Percentiles rank a stretch among this genome's conserved stretches.
phyloP scores from a whole-genome alignment of 1,284 basidiomycete genomes.

The Sanghuangporus baumii region DNA sequence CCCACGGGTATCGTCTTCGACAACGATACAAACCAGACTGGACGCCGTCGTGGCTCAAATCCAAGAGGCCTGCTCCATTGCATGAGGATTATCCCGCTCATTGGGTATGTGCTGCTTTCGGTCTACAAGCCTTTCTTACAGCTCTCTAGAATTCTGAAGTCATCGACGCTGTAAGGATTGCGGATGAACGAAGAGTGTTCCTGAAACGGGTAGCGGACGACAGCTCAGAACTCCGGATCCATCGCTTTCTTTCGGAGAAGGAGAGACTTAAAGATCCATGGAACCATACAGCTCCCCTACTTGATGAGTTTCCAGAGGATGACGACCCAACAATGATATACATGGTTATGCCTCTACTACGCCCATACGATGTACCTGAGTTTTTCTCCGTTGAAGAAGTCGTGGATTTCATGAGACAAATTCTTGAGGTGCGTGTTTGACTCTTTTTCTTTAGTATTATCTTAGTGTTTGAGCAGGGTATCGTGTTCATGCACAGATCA shows the following conservation, averaged over 20 bases:
- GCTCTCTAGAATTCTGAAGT: not conserved
- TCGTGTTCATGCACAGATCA: not conserved
- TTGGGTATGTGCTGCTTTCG: not conserved
- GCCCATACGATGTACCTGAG: not conserved
- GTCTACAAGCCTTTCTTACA: not conserved
- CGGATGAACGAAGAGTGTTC: not conserved
- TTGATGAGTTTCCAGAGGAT: too few species aligned
- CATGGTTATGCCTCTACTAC: slow-evolving; percentile 11
- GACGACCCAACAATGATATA: not conserved
- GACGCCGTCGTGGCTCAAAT: slow-evolving; percentile 21
- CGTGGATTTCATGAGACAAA: slow-evolving; percentile 10
- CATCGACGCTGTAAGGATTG: not conserved
- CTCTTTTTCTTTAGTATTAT: not conserved
- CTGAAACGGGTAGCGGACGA: not conserved
- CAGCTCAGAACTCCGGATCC: not conserved
- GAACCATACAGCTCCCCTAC: not conserved
- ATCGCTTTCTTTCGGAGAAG: slow-evolving; percentile 5
- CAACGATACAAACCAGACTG: slow-evolving; percentile 12
- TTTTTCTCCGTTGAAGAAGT: slow-evolving; percentile 9
- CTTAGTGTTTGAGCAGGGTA: not conserved
- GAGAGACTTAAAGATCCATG: not conserved
- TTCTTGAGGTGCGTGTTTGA: slow-evolving; percentile 3
- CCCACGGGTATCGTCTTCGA: not conserved
- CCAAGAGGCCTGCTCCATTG: slow-evolving; percentile 4
- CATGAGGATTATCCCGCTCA: slow-evolving; percentile 19